Conservation (phyloP, 371 early-diverging fungal genomes). For the Rhizopus microsporus region DNA sequence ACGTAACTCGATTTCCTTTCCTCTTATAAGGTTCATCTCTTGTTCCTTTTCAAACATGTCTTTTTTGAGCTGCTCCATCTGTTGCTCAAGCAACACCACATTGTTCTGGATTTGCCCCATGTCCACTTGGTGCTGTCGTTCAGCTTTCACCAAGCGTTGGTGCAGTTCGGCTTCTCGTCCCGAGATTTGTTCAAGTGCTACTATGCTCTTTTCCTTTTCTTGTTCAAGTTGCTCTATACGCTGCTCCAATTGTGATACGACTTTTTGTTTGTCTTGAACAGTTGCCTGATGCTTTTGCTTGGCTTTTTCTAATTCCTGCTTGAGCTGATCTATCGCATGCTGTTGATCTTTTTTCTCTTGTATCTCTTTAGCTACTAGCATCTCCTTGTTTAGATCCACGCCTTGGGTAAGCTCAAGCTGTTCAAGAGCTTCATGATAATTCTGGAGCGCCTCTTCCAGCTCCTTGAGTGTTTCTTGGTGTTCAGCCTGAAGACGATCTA, state of each 20-base stretch:
- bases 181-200: too few species aligned
- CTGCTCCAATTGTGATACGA: background rate
- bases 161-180: too few species aligned
- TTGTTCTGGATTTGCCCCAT: too few species aligned
- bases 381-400: constrained; percentile 9
- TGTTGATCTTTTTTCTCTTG: background rate
- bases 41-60: too few species aligned
- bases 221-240: background rate
- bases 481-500: constrained; percentile 19
- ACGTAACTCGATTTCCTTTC: too few species aligned
- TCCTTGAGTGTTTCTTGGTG: constrained; percentile 27
- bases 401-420: constrained; percentile 14
- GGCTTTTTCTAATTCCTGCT: background rate
- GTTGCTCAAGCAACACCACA: too few species aligned
- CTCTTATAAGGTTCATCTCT: too few species aligned
- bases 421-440: constrained; percentile 23
- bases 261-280: background rate
- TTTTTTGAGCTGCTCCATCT: too few species aligned
- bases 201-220: background rate
- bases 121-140: too few species aligned
- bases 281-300: background rate
- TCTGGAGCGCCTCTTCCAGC: constrained; percentile 24
- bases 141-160: too few species aligned
- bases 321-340: background rate
- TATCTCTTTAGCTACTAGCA: background rate